Evolutionary conservation across 805 yeast species (phyloP), one percentile per base, ranked within the genome.

Genomic region (Zygoascus biomembranicola): DNA sequence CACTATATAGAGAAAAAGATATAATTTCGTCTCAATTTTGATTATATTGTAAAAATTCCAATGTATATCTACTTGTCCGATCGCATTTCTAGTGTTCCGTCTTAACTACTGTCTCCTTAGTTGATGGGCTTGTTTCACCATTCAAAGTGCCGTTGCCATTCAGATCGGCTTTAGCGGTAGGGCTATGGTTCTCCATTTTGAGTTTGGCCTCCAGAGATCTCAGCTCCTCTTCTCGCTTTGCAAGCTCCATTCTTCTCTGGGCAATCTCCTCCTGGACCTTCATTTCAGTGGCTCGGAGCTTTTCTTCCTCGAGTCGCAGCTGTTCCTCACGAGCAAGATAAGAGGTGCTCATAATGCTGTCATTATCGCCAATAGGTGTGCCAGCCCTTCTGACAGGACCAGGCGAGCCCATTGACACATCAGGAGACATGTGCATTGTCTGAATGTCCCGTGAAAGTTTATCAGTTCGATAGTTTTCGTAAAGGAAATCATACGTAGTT

Each of bases 401-500:
- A 47, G 52, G 47, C 37, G 57, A 58, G 48, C 52, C 44, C 16
- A n/a, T 16, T 5, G 26, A 20, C 16, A 20, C 20, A 20, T 42
- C 52, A 20, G 52, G 52, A 31, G 37, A 18, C n/a, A 43, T 19
- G 18, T 18, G 35, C 49, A 32, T 58, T 59, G 52, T 63, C 43
- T 42, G 41, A 68, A 61, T 73, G 56, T 81, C 84, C 32, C 86
- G 84, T 31, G 88, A 81, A 58, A 87, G 77, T 16, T 90, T 90
- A 64, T 83, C 89, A 9, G 96, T 87, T 77, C 97, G 84, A 71
- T 90, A 90, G 66, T 82, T 84, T 69, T 90, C 97, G 69, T 90
- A 90, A 58, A 90, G 73, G 43, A 83, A 78, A 66, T 89, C 96
- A 67, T 87, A 95, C 8, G 97, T 90, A 63, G 80, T 77, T 63